These are phyloP conservation scores for Claviceps capensis DNA, from an alignment of 2,329 filamentous ascomycete species.

Conservation along the genomic window DNA sequence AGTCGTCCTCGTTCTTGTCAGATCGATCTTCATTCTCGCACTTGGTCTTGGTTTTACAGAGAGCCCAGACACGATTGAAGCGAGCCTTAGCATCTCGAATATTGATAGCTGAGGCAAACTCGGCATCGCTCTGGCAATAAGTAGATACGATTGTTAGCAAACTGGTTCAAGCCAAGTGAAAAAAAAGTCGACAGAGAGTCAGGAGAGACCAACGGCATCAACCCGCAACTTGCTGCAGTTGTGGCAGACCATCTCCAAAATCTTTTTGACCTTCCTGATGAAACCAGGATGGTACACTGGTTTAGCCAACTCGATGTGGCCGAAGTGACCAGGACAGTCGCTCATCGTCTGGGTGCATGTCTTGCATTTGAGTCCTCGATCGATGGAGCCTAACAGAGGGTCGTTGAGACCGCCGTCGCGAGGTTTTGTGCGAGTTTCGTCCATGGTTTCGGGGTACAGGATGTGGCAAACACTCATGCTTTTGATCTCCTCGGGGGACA, in stretches of 20 bases:
- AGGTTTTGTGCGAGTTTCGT: slow-evolving; percentile 82
- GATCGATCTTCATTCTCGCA: slow-evolving; percentile 70
- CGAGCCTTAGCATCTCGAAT: slow-evolving; percentile 87
- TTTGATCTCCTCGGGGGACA: slow-evolving; percentile 98
- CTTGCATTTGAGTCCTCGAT: slow-evolving; percentile 87
- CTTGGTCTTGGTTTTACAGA: slow-evolving; percentile 76
- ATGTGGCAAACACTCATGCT: slow-evolving; percentile 96
- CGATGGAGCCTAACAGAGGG: slow-evolving; percentile 89
- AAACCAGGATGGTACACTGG: slow-evolving; percentile 94
- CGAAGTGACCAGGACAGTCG: slow-evolving; percentile 95
- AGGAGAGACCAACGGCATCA: slow-evolving; percentile 79
- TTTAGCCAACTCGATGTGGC: slow-evolving; percentile 93
- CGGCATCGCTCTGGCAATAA: slow-evolving; percentile 58
- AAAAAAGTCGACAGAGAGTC: slow-evolving; percentile 38
- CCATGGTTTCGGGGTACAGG: slow-evolving; percentile 98
- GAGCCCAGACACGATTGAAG: slow-evolving; percentile 82
- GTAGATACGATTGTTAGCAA: slow-evolving; percentile 41
- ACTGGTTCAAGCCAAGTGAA: slow-evolving; percentile 28
- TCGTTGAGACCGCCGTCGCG: slow-evolving; percentile 90
- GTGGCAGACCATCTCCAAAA: slow-evolving; percentile 96
- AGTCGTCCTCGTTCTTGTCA: slow-evolving; percentile 55
- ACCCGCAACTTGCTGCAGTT: slow-evolving; percentile 96
- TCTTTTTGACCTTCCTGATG: slow-evolving; percentile 98
- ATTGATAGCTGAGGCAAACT: slow-evolving; percentile 68
- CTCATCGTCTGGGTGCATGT: slow-evolving; percentile 93